Evolutionary conservation across 495 filamentous ascomycete genomes (phyloP), one percentile per base, ranked within the genome.

Genomic region (Lasiosphaeria miniovina): DNA sequence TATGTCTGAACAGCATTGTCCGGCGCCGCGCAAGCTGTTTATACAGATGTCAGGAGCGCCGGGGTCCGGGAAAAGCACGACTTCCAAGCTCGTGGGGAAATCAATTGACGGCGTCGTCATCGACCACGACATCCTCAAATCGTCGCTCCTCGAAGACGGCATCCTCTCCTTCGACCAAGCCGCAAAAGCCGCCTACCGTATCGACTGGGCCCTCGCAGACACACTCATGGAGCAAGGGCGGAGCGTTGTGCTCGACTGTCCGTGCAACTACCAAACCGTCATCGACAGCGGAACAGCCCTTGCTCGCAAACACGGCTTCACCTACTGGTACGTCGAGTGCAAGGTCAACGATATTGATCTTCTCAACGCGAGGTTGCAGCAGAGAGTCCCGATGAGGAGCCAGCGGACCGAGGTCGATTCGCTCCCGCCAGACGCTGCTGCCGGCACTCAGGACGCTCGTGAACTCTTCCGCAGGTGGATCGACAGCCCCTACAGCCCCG

Each of bases 261-360:
- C 62, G 24, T 73, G 64, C 58, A 69, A 69, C 38, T 65, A 58
- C 57, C 32, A 62, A 4, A 65, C 68, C 56, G 52, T 60, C 10
- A 43, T 68, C 5, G 54, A 59, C 4, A 38, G 60, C 7, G 68
- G 67, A 2, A 51, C 24, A 7, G 53, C 41, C 5, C 58, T 67
- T 14, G 60, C 69, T 3, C 12, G 33, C 31, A 24, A 54, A 34
- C 55, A 64, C 38, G 54, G 60, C 50, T 64, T 50, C 51, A 41
- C 55, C 11, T 71, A 67, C 48, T 50, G 57, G 36, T 69, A 70
- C 48, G 49, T 75, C 50, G 71, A 74, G 55, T 70, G 71, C 52
- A 65, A 52, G 33, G 54, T 73, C 24, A 43, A 65, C 15, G 65
- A 75, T 45, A 31, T 68, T 36, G 58, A 66, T 3, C 56, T 69